A percentile compares a stretch with the other conserved stretches of the same genome.
Evolutionary conservation across 352 stramenopile species (phyloP).

Genomic region (Plasmopara halstedii): DNA sequence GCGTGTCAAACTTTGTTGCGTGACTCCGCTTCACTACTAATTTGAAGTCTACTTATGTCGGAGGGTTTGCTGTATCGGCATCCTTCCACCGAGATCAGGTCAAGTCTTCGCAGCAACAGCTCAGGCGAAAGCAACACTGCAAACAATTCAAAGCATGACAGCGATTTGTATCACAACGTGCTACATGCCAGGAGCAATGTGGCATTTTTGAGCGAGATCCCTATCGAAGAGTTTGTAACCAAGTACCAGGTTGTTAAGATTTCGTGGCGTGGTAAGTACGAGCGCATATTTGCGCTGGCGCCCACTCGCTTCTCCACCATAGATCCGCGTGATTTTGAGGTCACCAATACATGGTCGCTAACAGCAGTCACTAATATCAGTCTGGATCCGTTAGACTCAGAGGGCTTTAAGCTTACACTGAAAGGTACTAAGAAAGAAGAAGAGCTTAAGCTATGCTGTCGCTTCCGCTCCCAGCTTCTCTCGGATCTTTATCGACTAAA

Average conservation of each 20-base stretch:
- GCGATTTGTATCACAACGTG: conserved; percentile 18
- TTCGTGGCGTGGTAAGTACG: conserved; percentile 83
- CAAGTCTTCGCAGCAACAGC: not conserved
- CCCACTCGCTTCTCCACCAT: conserved; percentile 81
- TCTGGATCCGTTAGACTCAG: conserved; percentile 47
- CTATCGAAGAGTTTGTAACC: conserved; percentile 74
- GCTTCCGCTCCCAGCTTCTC: conserved; percentile 66
- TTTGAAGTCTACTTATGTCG: too few relatives aligned
- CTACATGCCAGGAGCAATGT: conserved; percentile 1
- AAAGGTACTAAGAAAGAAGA: conserved; percentile 81
- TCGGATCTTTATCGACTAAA: conserved; percentile 72
- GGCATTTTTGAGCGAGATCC: conserved; percentile 18
- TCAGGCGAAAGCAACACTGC: not conserved
- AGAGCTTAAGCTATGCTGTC: conserved; percentile 70
- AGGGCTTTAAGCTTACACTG: conserved; percentile 58
- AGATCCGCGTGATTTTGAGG: conserved; percentile 79
- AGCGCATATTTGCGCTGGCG: conserved; percentile 74
- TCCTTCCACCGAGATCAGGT: too few relatives aligned
- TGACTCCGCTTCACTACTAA: too few relatives aligned
- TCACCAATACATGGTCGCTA: conserved; percentile 83
- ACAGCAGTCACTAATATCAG: conserved; percentile 42
- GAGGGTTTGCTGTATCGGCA: too few relatives aligned
- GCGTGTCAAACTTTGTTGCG: too few relatives aligned
- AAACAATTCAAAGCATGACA: not conserved
- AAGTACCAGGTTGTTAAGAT: conserved; percentile 83